Evolutionary conservation across 176 grass and related monocot genomes (phyloP).

Genomic region (Carex cristatella): DNA sequence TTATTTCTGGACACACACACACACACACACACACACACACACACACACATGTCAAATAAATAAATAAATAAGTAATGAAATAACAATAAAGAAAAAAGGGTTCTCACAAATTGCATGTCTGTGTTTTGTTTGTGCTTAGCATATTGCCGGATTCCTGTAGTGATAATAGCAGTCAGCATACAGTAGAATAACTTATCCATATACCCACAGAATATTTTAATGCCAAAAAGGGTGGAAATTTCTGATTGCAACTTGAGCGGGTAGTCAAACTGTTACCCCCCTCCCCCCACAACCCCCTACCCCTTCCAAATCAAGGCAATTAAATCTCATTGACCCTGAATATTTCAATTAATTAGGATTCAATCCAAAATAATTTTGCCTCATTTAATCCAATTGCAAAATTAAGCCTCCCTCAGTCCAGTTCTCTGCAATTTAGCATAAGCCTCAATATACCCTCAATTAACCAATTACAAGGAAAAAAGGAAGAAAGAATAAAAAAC

Average conservation of each 20-base stretch:
- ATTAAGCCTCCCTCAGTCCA: conserved; percentile 11
- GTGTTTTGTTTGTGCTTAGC: background rate
- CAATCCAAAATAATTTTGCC: conserved; percentile 19
- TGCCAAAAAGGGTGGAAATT: background rate
- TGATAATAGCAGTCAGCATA: background rate
- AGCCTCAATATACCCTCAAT: background rate
- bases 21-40: no score
- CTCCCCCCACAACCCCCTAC: background rate
- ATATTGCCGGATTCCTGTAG: conserved; percentile 14
- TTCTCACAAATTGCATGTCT: conserved; percentile 10
- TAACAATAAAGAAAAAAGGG: background rate
- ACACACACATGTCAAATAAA: background rate
- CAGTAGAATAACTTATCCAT: background rate
- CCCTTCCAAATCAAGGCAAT: background rate
- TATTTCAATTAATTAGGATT: conserved; percentile 34
- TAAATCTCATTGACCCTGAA: conserved; percentile 26
- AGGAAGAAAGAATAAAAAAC: background rate
- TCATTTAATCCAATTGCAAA: conserved; percentile 19
- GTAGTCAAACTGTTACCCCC: background rate
- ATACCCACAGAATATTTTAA: background rate
- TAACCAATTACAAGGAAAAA: background rate
- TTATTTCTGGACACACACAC: no score
- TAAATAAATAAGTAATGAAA: background rate
- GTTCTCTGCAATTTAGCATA: background rate
- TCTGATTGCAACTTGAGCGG: background rate